These are phyloP conservation scores for Hemisphaericaspora nanyangensis DNA, from an alignment of 805 yeast species.

Conservation along the genomic window DNA sequence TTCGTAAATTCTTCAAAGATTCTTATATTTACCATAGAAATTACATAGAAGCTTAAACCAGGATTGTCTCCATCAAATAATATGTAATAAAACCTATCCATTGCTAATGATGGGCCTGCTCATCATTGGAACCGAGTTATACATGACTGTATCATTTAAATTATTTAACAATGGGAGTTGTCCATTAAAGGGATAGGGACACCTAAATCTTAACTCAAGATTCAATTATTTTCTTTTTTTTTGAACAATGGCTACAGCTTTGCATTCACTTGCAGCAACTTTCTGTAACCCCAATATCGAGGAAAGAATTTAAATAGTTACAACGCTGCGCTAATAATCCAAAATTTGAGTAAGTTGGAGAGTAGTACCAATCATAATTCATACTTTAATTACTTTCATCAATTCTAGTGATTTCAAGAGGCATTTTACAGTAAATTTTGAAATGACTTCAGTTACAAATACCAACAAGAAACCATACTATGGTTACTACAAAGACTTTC, in stretches of 20 bases:
- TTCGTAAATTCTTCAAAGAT: too few species aligned
- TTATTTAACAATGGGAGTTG: too few species aligned
- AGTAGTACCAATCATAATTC: background rate
- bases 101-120: too few species aligned
- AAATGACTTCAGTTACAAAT: background rate
- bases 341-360: background rate
- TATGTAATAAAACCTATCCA: too few species aligned
- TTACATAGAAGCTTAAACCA: too few species aligned
- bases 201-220: background rate
- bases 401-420: background rate
- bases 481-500: constrained; percentile 7
- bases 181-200: too few species aligned
- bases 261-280: constrained; percentile 2
- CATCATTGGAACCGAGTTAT: too few species aligned
- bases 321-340: background rate
- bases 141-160: too few species aligned
- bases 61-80: too few species aligned
- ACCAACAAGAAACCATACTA: constrained; percentile 5
- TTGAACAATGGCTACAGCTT: too few species aligned
- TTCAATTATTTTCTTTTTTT: background rate
- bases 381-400: background rate
- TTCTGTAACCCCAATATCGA: background rate
- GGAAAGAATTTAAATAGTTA: background rate
- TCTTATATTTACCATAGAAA: too few species aligned
- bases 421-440: background rate